Evolutionary conservation across 768 basidiomycete species (phyloP).

Genomic region (Lentinula edodes): DNA sequence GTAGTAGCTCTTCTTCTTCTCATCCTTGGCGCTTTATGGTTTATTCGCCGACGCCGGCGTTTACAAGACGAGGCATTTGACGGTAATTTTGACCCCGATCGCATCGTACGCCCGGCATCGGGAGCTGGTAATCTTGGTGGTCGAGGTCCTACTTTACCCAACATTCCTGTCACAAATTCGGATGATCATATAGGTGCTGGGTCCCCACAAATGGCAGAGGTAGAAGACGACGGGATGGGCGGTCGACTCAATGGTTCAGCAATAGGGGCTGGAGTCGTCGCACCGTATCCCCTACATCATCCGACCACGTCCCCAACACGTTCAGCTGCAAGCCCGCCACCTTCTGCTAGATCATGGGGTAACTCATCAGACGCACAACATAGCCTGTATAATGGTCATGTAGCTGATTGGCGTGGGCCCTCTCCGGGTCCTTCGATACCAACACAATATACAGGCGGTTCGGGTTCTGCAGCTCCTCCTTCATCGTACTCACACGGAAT

Average conservation of each 20-base stretch:
- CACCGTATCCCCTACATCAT: background rate
- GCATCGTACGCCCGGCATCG: background rate
- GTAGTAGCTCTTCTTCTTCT: background rate
- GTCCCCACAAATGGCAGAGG: background rate
- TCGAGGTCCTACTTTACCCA: background rate
- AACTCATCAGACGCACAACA: constrained; percentile 1
- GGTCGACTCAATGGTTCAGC: background rate
- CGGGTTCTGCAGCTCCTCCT: background rate
- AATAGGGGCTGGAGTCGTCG: background rate
- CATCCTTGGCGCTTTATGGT: background rate
- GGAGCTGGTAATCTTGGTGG: background rate
- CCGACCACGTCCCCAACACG: background rate
- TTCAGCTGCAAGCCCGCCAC: background rate
- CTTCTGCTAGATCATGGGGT: background rate
- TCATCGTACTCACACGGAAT: background rate
- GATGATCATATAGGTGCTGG: background rate
- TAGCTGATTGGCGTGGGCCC: background rate
- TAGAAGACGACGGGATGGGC: constrained; percentile 5
- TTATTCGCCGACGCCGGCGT: background rate
- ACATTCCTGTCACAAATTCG: background rate
- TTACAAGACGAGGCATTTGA: constrained; percentile 1
- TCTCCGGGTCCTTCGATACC: constrained; percentile 1
- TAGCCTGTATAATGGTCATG: background rate
- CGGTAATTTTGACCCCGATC: constrained; percentile 6
- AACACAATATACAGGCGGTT: constrained; percentile 1